Conservation (phyloP, 352 stramenopile genomes). For the Pythium guiyangense region DNA sequence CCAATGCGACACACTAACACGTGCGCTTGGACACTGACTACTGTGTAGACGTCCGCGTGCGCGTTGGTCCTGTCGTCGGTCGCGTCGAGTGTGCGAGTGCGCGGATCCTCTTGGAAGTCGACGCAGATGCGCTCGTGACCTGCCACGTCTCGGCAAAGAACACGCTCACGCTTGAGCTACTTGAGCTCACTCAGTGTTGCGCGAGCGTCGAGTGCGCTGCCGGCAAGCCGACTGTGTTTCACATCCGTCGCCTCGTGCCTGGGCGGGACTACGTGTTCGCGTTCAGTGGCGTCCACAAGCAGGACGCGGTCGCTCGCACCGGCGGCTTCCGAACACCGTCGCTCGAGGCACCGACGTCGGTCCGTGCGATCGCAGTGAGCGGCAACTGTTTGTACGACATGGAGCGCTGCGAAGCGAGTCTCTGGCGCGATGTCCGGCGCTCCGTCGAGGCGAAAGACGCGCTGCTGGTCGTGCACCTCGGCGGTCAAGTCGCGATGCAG, state of each 20-base stretch:
- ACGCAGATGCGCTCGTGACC: conserved; percentile 28
- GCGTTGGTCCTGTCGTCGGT: conserved; percentile 63
- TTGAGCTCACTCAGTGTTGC: conserved; percentile 32
- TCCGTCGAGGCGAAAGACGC: conserved; percentile 24
- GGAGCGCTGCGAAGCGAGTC: conserved; percentile 31
- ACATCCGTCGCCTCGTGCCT: conserved; percentile 37
- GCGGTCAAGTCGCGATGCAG: conserved; percentile 62
- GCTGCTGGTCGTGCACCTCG: conserved; percentile 59
- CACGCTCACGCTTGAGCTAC: conserved; percentile 23
- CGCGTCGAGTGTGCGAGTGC: conserved; percentile 45
- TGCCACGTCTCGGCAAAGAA: conserved; percentile 52
- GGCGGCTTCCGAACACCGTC: conserved; percentile 49
- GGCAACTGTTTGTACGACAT: conserved; percentile 41
- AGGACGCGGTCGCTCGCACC: conserved; percentile 26
- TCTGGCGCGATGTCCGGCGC: conserved; percentile 42
- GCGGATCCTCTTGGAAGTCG: conserved; percentile 64
- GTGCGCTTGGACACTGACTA: background rate
- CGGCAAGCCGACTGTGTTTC: conserved; percentile 34
- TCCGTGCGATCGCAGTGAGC: conserved; percentile 40
- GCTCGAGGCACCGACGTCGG: conserved; percentile 18
- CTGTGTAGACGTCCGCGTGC: conserved; percentile 40
- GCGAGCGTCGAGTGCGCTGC: conserved; percentile 19
- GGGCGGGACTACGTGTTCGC: conserved; percentile 47
- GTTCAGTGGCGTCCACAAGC: conserved; percentile 47
- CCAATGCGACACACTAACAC: background rate